phyloP scores from a whole-genome alignment of 2,329 filamentous ascomycete genomes.

The Parasarocladium wereldwijsianum region DNA sequence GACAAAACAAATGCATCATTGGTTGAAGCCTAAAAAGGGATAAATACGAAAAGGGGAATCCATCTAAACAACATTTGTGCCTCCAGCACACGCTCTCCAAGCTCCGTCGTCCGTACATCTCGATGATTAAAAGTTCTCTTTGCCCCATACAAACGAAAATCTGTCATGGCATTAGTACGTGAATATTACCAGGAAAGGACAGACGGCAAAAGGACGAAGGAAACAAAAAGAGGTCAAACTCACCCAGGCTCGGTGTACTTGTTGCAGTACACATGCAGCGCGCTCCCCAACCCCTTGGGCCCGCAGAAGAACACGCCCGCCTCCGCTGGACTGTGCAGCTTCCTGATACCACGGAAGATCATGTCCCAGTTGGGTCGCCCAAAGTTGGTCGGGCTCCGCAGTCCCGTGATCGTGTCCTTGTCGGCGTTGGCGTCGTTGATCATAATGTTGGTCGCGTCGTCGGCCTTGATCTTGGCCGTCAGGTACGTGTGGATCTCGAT shows the following conservation, averaged over 20 bases:
- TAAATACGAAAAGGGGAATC: background rate
- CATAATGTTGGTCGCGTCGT: constrained; percentile 84
- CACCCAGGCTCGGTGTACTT: constrained; percentile 74
- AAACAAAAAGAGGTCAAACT: constrained; percentile 18
- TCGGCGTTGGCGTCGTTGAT: constrained; percentile 79
- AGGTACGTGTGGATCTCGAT: constrained; percentile 87
- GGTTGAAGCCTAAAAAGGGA: background rate
- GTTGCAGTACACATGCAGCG: constrained; percentile 72
- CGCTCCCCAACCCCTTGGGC: constrained; percentile 63
- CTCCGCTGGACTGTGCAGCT: constrained; percentile 59
- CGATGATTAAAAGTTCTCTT: constrained; percentile 49
- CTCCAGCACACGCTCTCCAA: too few relatives aligned
- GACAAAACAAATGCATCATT: too few relatives aligned
- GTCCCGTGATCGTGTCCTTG: constrained; percentile 70
- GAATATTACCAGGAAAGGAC: too few relatives aligned
- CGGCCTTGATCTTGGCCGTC: constrained; percentile 72
- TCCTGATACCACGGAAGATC: constrained; percentile 72
- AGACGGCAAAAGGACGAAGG: constrained; percentile 2
- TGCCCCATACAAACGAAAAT: constrained; percentile 54
- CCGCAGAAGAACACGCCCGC: constrained; percentile 77
- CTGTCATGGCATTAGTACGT: constrained; percentile 16
- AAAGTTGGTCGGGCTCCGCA: constrained; percentile 72
- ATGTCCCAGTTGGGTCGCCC: constrained; percentile 82
- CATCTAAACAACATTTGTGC: background rate
- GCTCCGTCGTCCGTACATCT: too few relatives aligned